Evolutionary conservation across 345 rosid genomes (phyloP).

Genomic region (Eucalyptus curtisii): DNA sequence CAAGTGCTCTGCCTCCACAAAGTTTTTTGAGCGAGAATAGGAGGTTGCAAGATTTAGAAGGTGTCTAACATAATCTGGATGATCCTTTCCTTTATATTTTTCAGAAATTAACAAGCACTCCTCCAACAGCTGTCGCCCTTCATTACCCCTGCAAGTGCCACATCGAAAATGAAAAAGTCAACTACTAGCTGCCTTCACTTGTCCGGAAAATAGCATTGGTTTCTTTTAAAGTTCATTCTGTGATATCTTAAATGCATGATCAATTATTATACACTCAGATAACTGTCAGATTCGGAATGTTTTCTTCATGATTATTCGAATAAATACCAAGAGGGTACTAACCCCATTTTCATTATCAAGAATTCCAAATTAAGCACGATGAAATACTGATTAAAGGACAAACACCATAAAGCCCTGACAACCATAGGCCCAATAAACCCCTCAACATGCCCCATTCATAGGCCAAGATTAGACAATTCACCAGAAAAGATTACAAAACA

Average conservation of each 20-base stretch:
- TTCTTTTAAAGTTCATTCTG: not conserved
- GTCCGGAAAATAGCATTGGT: not conserved
- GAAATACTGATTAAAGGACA: not conserved
- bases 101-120: slow-evolving; percentile 69
- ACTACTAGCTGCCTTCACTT: not conserved
- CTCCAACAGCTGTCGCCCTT: slow-evolving; percentile 77
- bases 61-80: slow-evolving; percentile 62
- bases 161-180: not conserved
- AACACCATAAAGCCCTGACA: not conserved
- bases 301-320: not conserved
- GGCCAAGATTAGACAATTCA: not conserved
- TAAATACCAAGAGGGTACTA: not conserved
- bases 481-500: not conserved
- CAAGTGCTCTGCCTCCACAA: slow-evolving; percentile 67
- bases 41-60: slow-evolving; percentile 76
- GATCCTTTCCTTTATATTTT: slow-evolving; percentile 50
- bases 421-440: not conserved
- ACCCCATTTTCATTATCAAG: not conserved
- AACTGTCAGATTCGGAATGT: not conserved
- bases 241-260: not conserved
- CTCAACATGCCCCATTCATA: not conserved
- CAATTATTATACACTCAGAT: not conserved
- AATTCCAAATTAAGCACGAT: not conserved
- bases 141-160: slow-evolving; percentile 37
- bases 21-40: slow-evolving; percentile 50